These are phyloP conservation scores for Raffaelea arxii DNA, from an alignment of 2,329 filamentous ascomycete genomes.

Conservation along the genomic window DNA sequence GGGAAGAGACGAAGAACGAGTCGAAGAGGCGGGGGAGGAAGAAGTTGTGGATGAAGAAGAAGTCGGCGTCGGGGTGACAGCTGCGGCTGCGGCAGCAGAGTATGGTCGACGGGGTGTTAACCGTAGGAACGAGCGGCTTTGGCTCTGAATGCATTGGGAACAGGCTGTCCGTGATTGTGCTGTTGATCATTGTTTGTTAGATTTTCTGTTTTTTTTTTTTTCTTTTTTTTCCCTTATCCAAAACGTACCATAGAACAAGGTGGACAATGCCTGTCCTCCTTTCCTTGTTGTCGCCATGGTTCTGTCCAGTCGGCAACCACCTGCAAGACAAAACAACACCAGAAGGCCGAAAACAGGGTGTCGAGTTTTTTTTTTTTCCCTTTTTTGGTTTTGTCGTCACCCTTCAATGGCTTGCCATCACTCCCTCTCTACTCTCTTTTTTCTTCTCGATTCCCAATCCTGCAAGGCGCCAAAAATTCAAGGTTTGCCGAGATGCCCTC, in stretches of 20 bases:
- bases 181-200: no score
- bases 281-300: conserved; percentile 50
- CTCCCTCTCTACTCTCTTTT: not conserved
- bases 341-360: no score
- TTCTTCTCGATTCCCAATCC: not conserved
- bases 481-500: not conserved
- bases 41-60: conserved; percentile 18
- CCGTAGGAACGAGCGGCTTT: not conserved
- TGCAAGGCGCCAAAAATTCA: not conserved
- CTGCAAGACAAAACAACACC: no score
- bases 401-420: no score
- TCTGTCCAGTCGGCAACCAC: no score
- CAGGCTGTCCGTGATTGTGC: conserved; percentile 15
- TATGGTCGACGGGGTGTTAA: conserved; percentile 18
- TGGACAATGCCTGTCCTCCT: conserved; percentile 39
- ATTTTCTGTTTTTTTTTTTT: no score
- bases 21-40: conserved; percentile 21
- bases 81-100: conserved; percentile 20
- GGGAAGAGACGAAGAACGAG: no score
- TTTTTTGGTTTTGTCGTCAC: no score
- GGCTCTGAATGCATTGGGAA: conserved; percentile 21
- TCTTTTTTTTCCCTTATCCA: no score
- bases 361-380: no score
- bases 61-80: conserved; percentile 15
- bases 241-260: conserved; percentile 38